Percentiles rank a stretch among this genome's conserved stretches.
Conservation (phyloP, 768 basidiomycete species). For the Mycena metata region DNA sequence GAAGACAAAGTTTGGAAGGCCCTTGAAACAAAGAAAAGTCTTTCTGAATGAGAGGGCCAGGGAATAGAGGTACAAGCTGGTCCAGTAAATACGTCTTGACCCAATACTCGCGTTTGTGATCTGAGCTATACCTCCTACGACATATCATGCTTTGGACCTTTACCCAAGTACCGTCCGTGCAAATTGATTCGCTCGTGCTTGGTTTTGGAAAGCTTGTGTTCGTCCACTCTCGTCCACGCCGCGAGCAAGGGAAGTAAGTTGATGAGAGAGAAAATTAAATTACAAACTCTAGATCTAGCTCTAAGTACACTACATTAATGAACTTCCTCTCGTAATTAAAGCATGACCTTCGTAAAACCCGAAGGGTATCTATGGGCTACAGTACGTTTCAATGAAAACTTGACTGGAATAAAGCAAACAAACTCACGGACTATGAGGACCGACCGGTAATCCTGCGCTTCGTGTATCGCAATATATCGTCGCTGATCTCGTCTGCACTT, state of each 20-base stretch:
- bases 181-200: conserved; percentile 1
- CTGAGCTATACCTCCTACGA: no score
- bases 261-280: no score
- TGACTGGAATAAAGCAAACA: neutral
- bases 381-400: neutral
- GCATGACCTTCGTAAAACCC: no score
- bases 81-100: neutral
- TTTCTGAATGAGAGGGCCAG: neutral
- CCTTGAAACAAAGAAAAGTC: conserved; percentile 24
- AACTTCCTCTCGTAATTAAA: no score
- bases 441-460: conserved; percentile 1
- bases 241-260: neutral
- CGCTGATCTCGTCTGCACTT: neutral
- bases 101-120: conserved; percentile 21
- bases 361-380: no score
- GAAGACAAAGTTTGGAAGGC: conserved; percentile 73
- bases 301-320: no score
- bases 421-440: neutral
- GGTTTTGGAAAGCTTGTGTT: neutral
- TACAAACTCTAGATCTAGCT: no score
- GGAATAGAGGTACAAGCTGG: no score
- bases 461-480: conserved; percentile 2
- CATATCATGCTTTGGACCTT: conserved; percentile 9
- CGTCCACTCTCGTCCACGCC: conserved; percentile 3
- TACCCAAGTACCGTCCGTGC: conserved; percentile 1